phyloP scores from a whole-genome alignment of 2,329 filamentous ascomycete species.

The Verticillium longisporum region DNA sequence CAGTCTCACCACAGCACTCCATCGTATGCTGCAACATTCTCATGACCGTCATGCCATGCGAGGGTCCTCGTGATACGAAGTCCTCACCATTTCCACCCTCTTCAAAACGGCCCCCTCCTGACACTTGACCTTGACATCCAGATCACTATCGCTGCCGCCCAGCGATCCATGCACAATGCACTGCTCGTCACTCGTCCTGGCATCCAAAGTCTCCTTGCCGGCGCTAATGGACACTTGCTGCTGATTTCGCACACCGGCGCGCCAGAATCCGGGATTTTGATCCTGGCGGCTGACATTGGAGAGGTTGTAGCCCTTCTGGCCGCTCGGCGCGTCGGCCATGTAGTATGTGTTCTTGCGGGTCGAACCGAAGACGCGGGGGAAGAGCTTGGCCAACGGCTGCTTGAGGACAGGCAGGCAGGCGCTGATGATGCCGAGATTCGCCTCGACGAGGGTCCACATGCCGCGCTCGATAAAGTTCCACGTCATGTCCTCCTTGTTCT shows the following conservation, averaged over 20 bases:
- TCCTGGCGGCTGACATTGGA: neutral
- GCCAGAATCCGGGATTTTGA: neutral
- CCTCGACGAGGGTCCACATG: slow-evolving; percentile 4
- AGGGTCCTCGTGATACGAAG: neutral
- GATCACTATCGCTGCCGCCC: neutral
- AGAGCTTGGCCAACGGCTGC: neutral
- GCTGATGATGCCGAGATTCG: slow-evolving; percentile 10
- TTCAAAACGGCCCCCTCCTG: neutral
- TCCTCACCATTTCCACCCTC: neutral
- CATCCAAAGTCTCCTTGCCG: neutral
- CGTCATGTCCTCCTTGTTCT: slow-evolving; percentile 10
- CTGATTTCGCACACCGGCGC: neutral
- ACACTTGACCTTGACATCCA: neutral
- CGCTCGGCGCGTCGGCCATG: neutral
- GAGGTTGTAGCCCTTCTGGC: neutral
- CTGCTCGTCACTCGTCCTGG: neutral
- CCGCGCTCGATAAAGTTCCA: slow-evolving; percentile 3
- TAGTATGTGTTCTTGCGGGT: neutral
- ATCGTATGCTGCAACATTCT: neutral
- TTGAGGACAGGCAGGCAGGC: slow-evolving; percentile 10
- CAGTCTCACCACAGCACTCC: no score
- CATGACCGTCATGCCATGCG: neutral
- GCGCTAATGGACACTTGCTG: neutral
- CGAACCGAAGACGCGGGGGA: neutral
- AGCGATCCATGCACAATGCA: neutral